Evolutionary conservation across 2,329 filamentous ascomycete species (phyloP), one percentile per base, ranked within the genome.

Genomic region (Scorias spongiosa): DNA sequence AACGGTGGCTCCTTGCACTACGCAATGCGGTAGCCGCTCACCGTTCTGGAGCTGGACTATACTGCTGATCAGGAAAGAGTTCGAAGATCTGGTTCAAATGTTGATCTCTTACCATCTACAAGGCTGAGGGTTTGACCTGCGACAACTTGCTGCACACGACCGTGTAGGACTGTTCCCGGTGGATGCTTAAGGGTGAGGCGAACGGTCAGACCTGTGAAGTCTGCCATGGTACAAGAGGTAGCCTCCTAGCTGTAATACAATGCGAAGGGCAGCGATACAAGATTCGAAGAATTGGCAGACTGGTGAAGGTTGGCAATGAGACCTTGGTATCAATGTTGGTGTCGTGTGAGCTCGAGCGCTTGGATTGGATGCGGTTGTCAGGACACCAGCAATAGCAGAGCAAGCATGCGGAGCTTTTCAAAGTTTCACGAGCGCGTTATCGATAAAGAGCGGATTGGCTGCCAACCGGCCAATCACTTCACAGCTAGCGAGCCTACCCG

Each of bases 131-230:
- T 80, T 56, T 76, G 73, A 20, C 81, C 78, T 48, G 80, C 72
- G 14, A 58, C 51, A 43, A 89, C 78, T 52, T 78, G 71, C 47
- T 76, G 74, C 30, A 93, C 81, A 17, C 76, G 75, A 42, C 85
- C 85, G 48, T 78, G 76, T 41, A 89, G 66, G 54, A 75, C 69
- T 37, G 74, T 75, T 47, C 75, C 75, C 2, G 74, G 71, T 42
- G 81, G 80, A 46, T 76, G 69, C 54, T 72, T 75, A 50, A 91
- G 71, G 30, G 80, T 81, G 55, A 91, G 79, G 47, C 78, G 67
- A 64, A 91, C 84, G 47, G 80, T 78, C 61, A 84, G 74, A 48
- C 84, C 84, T 56, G 85, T 77, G 60, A 89, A 86, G 47, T 71
- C 70, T 41, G 80, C 77, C 79, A 83, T 83, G 52, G 46, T 50